Evolutionary conservation across 139 green algal genomes (phyloP), one percentile per base, ranked within the genome.

Genomic region (Pleodorina starrii): DNA sequence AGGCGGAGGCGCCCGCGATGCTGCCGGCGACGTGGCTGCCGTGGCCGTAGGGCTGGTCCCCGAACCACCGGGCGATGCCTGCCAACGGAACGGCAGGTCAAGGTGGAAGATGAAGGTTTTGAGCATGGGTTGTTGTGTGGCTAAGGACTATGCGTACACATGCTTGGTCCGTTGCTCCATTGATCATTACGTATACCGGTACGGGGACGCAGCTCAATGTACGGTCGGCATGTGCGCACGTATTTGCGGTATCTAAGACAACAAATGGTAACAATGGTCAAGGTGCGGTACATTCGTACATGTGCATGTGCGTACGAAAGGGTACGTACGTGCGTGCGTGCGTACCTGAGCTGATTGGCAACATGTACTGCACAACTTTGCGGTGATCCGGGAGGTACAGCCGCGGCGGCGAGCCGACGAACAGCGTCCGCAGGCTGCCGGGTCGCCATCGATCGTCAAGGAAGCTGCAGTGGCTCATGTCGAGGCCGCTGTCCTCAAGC

Each of bases 381-480:
- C 68, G 68, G 25, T 76, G 68, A 7, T 76, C 9, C 11, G 68
- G 68, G 16, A 76, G 36, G 32, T 46, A 76, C 35, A 76, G 68
- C 36, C 68, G 68, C 35, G 68, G 68, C 36, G 68, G 68, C 19
- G 32, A 76, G 21, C 68, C 68, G 1, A 46, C 35, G 46, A 76
- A 76, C 35, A 76, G 25, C 0, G 68, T 46, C 14, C 68, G 68
- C 16, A 76, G 32, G 68, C 68, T 76, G 68, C 68, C 68, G 9
- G 32, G 36, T 25, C 68, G 32, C 19, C 29, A 76, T 7, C 36
- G 35, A 32, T 76, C 68, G 36, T 76, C 68, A 23, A 76, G 46
- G 68, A 76, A 76, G 68, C 46, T 46, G 32, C 68, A 76, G 68
- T 76, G 68, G 68, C 35, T 46, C 36, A 76, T 48, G 32, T 76